phyloP scores from a whole-genome alignment of 257 asterid genomes.

The Gentiana macrophylla region DNA sequence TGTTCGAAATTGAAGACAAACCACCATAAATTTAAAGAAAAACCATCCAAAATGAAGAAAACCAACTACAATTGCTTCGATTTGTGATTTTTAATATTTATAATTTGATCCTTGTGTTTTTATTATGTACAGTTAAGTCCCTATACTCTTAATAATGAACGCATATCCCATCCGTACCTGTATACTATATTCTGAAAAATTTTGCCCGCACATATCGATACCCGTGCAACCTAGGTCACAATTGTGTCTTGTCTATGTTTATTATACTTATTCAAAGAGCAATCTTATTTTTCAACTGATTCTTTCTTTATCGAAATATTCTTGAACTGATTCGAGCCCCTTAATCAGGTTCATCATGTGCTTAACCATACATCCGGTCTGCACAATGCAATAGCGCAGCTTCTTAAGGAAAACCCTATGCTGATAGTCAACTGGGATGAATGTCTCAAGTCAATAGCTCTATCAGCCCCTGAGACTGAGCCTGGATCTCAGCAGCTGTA shows the following conservation, averaged over 20 bases:
- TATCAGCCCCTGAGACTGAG: constrained; percentile 58
- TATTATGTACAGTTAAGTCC: too few relatives aligned
- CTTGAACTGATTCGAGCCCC: neutral
- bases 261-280: neutral
- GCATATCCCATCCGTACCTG: too few relatives aligned
- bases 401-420: constrained; percentile 64
- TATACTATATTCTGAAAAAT: too few relatives aligned
- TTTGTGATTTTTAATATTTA: too few relatives aligned
- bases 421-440: constrained; percentile 76
- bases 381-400: constrained; percentile 70
- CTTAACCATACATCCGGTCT: constrained; percentile 96
- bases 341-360: constrained; percentile 82
- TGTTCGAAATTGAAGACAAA: too few relatives aligned
- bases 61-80: too few relatives aligned
- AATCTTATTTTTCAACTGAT: neutral
- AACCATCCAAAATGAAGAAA: too few relatives aligned
- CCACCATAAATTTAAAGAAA: too few relatives aligned
- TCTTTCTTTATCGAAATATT: constrained; percentile 3
- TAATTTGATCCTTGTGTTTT: too few relatives aligned
- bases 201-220: too few relatives aligned
- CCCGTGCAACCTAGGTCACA: too few relatives aligned
- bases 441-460: constrained; percentile 50
- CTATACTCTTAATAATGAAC: too few relatives aligned
- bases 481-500: constrained; percentile 71
- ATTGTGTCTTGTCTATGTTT: neutral